Base-by-base conservation (phyloP, 257 asterid species). In the Perilla frutescens region DNA sequence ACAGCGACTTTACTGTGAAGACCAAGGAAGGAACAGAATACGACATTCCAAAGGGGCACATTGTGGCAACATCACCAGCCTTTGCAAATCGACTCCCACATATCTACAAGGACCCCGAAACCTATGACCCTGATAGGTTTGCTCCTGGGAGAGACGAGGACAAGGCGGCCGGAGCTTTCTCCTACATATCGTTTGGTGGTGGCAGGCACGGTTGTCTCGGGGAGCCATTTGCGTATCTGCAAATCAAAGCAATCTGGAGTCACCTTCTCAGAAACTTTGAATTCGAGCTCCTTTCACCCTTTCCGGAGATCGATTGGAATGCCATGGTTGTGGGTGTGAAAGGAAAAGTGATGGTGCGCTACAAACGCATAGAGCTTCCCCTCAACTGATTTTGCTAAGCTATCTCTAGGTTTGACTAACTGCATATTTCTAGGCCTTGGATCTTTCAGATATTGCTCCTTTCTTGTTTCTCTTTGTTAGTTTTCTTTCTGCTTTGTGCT, bases 121-220 rank as follows among this genome's bases (percentile, higher is more conserved):
- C 74, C 12, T 93, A 83, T 2, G 97, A 93, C 80, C 98, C 97
- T 1, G 97, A 89, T 55, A 85, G 98, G 78, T 91, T 87, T 66
- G 75, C 83, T 32, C 87, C 92, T 0, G 97, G 93, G 12, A 87
- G 97, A 79, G 97, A 93, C 0, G 97, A 93, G 87, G 98, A 93
- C 63, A 93, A 93, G 88, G 92, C 78, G 9, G 87, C 96, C 0
- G 98, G 98, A 65, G 96, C 97, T 0, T 91, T 93, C 79, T 93
- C 98, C 1, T 91, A 93, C 79, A 89, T 93, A 45, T 91, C 97
- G 1, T 93, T 93, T 14, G 98, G 98, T 9, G 96, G 98, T 8
- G 98, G 98, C 47, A 85, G 97, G 84, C 98, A 93, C 5, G 98
- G 97, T 8, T 93, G 97, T 75, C 80, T 93, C 0, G 98, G 98